Conservation (phyloP, 768 basidiomycete species). For the Leccinellum rugosiceps region DNA sequence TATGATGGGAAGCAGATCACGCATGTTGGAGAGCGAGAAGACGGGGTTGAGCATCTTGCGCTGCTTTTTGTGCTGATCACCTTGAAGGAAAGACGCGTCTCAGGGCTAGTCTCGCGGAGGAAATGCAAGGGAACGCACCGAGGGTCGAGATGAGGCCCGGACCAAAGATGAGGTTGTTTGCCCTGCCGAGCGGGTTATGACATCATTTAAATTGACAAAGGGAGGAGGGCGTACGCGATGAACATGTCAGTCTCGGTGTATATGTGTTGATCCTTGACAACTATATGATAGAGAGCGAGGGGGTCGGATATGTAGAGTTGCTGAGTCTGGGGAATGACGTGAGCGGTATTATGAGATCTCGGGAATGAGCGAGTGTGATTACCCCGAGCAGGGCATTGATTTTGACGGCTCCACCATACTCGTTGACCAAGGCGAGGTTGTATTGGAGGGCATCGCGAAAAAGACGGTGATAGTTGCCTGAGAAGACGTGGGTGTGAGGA, state of each 20-base stretch:
- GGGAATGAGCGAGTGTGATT: background rate
- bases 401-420: conserved; percentile 35
- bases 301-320: conserved; percentile 39
- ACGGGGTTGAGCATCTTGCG: conserved; percentile 35
- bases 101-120: too few species aligned
- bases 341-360: background rate
- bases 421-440: conserved; percentile 26
- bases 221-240: conserved; percentile 22
- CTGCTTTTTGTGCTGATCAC: conserved; percentile 30
- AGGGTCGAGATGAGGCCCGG: conserved; percentile 36
- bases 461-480: conserved; percentile 33
- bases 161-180: conserved; percentile 35
- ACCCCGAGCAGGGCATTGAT: conserved; percentile 37
- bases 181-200: conserved; percentile 9
- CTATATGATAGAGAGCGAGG: conserved; percentile 35
- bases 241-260: conserved; percentile 38
- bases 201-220: background rate
- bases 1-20: conserved; percentile 28
- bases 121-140: conserved; percentile 20
- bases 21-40: conserved; percentile 32
- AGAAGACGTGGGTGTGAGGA: background rate
- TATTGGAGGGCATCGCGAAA: conserved; percentile 34
- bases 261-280: conserved; percentile 36
- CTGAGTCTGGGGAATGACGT: conserved; percentile 11
- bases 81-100: conserved; percentile 4